Conservation (phyloP, 345 rosid genomes). For the Linum trigynum region DNA sequence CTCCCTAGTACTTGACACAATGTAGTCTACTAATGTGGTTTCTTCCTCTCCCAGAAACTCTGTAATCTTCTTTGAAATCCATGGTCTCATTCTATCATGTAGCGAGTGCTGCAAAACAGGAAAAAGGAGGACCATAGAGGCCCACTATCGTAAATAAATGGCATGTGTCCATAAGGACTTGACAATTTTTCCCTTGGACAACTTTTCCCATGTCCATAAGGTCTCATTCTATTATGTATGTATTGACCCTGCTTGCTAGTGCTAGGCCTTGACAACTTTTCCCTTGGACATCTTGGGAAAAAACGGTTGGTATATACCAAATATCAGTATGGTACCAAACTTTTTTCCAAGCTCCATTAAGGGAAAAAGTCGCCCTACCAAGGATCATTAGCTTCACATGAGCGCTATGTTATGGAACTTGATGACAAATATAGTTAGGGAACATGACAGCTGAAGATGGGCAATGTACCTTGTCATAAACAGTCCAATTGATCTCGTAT, state of each 20-base stretch:
- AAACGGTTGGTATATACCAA: no score
- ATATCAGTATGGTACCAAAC: no score
- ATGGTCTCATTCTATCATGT: conserved; percentile 95
- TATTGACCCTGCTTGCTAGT: no score
- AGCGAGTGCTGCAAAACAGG: conserved; percentile 44
- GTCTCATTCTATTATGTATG: no score
- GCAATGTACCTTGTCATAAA: conserved; percentile 70
- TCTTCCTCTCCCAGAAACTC: conserved; percentile 98
- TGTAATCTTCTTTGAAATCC: conserved; percentile 92
- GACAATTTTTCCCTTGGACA: no score
- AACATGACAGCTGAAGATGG: conserved; percentile 1
- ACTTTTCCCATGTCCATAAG: no score
- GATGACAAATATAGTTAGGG: not conserved
- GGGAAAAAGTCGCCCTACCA: no score
- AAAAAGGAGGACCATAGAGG: not conserved
- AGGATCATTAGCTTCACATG: not conserved
- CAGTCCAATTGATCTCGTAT: conserved; percentile 81
- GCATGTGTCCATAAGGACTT: no score
- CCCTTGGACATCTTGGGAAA: no score
- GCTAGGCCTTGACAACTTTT: no score
- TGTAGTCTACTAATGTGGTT: conserved; percentile 76
- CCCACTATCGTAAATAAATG: no score
- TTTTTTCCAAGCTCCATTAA: no score
- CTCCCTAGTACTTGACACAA: conserved; percentile 69
- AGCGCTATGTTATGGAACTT: not conserved